Base-by-base conservation (phyloP, 495 filamentous ascomycete species). In the Xylaria curta region DNA sequence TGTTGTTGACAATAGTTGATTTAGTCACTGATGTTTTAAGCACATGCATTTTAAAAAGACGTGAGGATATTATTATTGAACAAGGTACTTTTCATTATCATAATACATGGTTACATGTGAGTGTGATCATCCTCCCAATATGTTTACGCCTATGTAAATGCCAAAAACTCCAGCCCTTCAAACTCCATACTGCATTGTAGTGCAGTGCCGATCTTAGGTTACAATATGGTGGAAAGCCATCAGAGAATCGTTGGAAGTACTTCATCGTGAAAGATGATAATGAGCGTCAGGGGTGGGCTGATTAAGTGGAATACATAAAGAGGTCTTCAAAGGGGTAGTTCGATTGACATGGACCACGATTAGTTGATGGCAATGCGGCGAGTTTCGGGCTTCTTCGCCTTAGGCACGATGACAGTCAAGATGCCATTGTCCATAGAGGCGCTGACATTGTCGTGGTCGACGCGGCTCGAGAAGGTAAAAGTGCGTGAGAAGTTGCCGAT, bases 391-490 rank as follows among this genome's bases (percentile, higher is more conserved):
- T 86, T 86, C 74, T 86, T 82, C 38, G 89, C 85, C 87, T 97
- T 97, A 9, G 95, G 95, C 21, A 97, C 90, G 7, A 89, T 73
- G 36, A 96, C 82, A 58, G 78, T 89, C 66, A 95, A 81, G 72
- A 96, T 88, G 10, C 93, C 93, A 77, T 95, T 89, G 82, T 90
- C 91, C 76, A 95, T 77, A 63, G 81, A 88, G 15, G 95, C 95
- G 73, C 84, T 91, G 68, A 97, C 94, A 17, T 72, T 79, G 58
- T 97, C 92, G 74, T 93, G 90, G 78, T 97, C 90, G 44, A 97
- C 87, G 13, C 88, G 86, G 9, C 79, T 79, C 0, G 93, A 89
- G 86, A 98, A 97, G 66, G 78, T 87, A 85, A 98, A 97, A 33
- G 84, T 85, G 66, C 94, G 89, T 46, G 88, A 85, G 86, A 97